phyloP scores from a whole-genome alignment of 1,139 yeast genomes.

The Sugiyamaella grinbergsii region DNA sequence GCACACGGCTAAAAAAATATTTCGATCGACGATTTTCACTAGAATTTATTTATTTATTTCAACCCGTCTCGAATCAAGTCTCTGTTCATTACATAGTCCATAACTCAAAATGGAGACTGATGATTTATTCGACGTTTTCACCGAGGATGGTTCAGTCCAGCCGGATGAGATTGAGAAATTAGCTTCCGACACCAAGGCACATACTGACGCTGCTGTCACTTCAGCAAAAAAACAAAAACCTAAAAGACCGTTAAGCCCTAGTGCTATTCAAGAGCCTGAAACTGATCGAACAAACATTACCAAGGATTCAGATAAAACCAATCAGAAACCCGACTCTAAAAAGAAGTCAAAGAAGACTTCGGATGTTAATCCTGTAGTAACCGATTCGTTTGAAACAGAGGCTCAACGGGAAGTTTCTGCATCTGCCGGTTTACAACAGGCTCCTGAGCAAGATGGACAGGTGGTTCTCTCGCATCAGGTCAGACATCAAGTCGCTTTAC shows the following conservation, averaged over 20 bases:
- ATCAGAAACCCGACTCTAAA: background rate
- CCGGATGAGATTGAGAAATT: background rate
- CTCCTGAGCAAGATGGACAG: conserved; percentile 42
- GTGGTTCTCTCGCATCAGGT: conserved; percentile 87
- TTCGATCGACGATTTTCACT: background rate
- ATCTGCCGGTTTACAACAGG: conserved; percentile 64
- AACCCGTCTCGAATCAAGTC: no score
- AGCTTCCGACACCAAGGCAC: no score
- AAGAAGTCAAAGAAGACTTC: conserved; percentile 18
- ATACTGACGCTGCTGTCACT: conserved; percentile 1
- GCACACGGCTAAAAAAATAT: conserved; percentile 5
- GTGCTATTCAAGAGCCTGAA: background rate
- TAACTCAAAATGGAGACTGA: conserved; percentile 14
- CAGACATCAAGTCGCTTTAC: conserved; percentile 96
- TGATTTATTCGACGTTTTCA: conserved; percentile 25
- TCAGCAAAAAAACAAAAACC: no score
- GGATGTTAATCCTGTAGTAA: conserved; percentile 61
- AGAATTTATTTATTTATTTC: no score
- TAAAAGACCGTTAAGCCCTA: conserved; percentile 12
- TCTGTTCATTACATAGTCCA: no score
- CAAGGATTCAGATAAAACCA: conserved; percentile 1
- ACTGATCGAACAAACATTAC: background rate
- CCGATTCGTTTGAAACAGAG: conserved; percentile 88
- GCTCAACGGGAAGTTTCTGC: conserved; percentile 84
- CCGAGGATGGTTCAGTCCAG: conserved; percentile 19